A percentile compares a stretch with the other conserved stretches of the same genome.
Conservation (phyloP, 2,329 filamentous ascomycete species). For the Cyphellophora europaea region DNA sequence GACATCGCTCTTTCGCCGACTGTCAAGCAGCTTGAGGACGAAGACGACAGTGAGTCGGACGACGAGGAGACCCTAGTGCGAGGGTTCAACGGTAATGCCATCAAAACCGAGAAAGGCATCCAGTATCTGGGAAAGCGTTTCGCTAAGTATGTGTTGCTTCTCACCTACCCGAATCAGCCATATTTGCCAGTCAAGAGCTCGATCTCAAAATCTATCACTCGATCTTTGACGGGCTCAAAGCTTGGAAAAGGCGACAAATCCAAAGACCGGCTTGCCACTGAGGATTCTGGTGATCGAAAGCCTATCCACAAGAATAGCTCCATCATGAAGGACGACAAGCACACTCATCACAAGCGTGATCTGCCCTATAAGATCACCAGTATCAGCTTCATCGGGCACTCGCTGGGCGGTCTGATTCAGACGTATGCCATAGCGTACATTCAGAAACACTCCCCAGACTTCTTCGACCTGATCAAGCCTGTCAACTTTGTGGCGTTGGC, state of each 20-base stretch:
- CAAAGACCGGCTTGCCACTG: constrained; percentile 24
- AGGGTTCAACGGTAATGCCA: constrained; percentile 46
- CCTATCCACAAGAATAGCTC: constrained; percentile 54
- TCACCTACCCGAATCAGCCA: constrained; percentile 91
- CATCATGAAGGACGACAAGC: constrained; percentile 39
- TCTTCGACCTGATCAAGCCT: constrained; percentile 70
- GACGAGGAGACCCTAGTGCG: constrained; percentile 46
- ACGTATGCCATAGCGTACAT: constrained; percentile 87
- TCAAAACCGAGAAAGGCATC: constrained; percentile 84
- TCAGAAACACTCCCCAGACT: constrained; percentile 70
- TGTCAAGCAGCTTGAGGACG: constrained; percentile 37
- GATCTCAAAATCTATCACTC: constrained; percentile 38
- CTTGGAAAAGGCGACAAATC: constrained; percentile 8
- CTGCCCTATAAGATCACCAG: constrained; percentile 62
- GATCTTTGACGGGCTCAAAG: constrained; percentile 37
- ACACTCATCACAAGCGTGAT: constrained; percentile 25
- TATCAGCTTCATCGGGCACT: constrained; percentile 83
- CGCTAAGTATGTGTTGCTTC: constrained; percentile 77
- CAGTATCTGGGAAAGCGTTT: constrained; percentile 94
- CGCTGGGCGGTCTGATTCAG: constrained; percentile 75
- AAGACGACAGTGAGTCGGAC: constrained; percentile 58
- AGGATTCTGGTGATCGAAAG: constrained; percentile 31
- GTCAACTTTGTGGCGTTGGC: constrained; percentile 94
- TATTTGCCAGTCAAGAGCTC: constrained; percentile 60
- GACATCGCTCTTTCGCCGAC: constrained; percentile 14